A percentile compares a stretch with the other conserved stretches of the same genome.
phyloP scores from a whole-genome alignment of 2,329 filamentous ascomycete species.

The Aspergillus carbonarius region DNA sequence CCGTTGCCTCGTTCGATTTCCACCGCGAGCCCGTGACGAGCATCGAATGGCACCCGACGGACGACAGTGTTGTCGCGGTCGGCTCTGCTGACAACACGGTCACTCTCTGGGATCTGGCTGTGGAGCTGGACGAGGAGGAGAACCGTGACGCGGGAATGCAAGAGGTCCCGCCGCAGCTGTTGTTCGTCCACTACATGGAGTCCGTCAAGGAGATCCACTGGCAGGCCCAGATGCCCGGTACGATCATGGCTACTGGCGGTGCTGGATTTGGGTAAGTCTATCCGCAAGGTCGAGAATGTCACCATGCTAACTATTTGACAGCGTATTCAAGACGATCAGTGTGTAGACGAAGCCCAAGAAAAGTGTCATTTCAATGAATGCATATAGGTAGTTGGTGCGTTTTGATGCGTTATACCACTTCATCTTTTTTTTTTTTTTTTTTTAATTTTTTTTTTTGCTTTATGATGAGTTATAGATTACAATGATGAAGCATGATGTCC shows the following conservation, averaged over 20 bases:
- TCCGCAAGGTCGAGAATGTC: neutral
- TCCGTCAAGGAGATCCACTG: conserved; percentile 95
- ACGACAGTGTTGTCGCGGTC: conserved; percentile 92
- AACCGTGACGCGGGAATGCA: conserved; percentile 82
- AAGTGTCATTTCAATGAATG: conserved; percentile 5
- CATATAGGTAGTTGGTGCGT: conserved; percentile 6
- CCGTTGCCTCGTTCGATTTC: conserved; percentile 91
- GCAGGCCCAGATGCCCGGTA: conserved; percentile 93
- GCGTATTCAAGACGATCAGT: conserved; percentile 80
- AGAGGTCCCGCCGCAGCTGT: conserved; percentile 87
- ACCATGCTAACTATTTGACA: conserved; percentile 35
- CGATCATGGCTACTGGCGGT: conserved; percentile 84
- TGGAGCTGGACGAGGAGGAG: conserved; percentile 96
- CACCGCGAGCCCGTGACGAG: conserved; percentile 96
- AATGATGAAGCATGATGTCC: conserved; percentile 4
- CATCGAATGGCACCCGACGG: conserved; percentile 95
- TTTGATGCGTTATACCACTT: conserved; percentile 8
- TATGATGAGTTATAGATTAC: conserved; percentile 5
- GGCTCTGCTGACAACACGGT: conserved; percentile 91
- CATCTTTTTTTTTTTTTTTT: neutral
- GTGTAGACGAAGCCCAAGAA: conserved; percentile 51
- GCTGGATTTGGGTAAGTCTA: conserved; percentile 67
- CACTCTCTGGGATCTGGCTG: conserved; percentile 93
- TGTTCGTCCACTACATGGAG: conserved; percentile 96
- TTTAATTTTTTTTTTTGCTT: neutral